phyloP scores from a whole-genome alignment of 1,284 basidiomycete genomes.

The Leccinum subrobustum region DNA sequence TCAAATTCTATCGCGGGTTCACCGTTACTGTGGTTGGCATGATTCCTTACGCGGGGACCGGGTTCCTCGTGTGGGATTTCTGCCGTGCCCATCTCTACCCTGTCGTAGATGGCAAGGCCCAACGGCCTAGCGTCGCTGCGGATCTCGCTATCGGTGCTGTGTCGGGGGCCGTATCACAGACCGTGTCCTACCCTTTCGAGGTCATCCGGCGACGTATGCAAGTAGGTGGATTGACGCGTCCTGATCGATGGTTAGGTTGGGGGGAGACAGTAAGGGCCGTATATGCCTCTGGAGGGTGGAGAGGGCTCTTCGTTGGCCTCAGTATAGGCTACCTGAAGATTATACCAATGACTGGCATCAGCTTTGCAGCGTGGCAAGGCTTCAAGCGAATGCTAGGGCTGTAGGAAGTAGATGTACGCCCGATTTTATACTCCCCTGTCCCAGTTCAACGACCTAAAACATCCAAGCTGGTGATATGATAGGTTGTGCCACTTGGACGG shows the following conservation, averaged over 20 bases:
- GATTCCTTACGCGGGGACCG: constrained; percentile 96
- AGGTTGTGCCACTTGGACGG: background rate
- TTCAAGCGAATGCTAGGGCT: constrained; percentile 62
- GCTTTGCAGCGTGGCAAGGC: constrained; percentile 76
- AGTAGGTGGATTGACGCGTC: constrained; percentile 83
- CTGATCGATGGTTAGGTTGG: constrained; percentile 79
- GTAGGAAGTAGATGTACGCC: constrained; percentile 22
- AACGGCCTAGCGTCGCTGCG: constrained; percentile 46
- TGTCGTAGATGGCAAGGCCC: constrained; percentile 35
- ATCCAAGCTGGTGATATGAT: background rate
- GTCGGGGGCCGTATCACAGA: constrained; percentile 89
- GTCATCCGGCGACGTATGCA: constrained; percentile 94
- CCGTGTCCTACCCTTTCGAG: constrained; percentile 95
- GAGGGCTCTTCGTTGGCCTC: constrained; percentile 93
- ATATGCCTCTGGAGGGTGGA: constrained; percentile 71
- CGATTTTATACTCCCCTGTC: background rate
- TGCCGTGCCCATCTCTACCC: constrained; percentile 69
- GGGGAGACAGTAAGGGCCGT: constrained; percentile 74
- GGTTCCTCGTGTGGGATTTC: constrained; percentile 91
- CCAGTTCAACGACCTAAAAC: background rate
- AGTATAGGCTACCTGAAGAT: constrained; percentile 95
- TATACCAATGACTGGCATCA: constrained; percentile 93
- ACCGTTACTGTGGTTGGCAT: constrained; percentile 89
- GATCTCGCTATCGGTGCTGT: constrained; percentile 85
- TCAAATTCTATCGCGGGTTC: constrained; percentile 97